Conservation (phyloP, 116 monocot species). For the Iris pallida region DNA sequence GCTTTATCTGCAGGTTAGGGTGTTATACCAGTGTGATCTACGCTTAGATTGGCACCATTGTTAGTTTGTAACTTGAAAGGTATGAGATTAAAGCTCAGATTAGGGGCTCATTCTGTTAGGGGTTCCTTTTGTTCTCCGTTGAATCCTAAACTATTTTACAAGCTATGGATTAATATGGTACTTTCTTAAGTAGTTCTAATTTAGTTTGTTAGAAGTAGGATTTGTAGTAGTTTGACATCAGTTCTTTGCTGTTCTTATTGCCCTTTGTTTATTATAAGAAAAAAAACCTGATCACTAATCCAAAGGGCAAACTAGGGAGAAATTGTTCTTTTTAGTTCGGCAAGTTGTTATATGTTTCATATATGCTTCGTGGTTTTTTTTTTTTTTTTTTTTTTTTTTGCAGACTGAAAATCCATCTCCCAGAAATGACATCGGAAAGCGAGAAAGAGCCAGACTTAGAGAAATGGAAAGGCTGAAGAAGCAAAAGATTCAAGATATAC, state of each 20-base stretch:
- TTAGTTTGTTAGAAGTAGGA: too few relatives aligned
- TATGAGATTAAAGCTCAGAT: not conserved
- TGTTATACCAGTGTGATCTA: not conserved
- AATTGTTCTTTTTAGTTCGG: not conserved
- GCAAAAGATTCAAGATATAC: slow-evolving; percentile 76
- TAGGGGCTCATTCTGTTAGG: too few relatives aligned
- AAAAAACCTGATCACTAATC: not conserved
- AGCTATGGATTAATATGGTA: too few relatives aligned
- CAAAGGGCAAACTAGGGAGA: not conserved
- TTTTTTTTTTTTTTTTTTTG: not conserved
- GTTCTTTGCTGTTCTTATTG: too few relatives aligned
- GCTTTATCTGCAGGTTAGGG: not conserved
- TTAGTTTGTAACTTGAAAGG: not conserved
- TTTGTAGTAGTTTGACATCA: too few relatives aligned
- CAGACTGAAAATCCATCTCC: slow-evolving; percentile 32
- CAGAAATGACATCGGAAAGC: slow-evolving; percentile 49
- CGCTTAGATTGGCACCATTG: too few relatives aligned
- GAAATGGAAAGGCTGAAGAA: slow-evolving; percentile 89
- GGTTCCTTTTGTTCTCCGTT: too few relatives aligned
- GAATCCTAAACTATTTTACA: too few relatives aligned
- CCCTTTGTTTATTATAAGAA: not conserved
- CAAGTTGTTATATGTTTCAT: too few relatives aligned
- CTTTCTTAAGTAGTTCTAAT: too few relatives aligned
- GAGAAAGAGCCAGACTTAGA: slow-evolving; percentile 68
- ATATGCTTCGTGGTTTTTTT: too few relatives aligned